Base-by-base conservation (phyloP, 106 monocot species). In the Cymbidium sinense region DNA sequence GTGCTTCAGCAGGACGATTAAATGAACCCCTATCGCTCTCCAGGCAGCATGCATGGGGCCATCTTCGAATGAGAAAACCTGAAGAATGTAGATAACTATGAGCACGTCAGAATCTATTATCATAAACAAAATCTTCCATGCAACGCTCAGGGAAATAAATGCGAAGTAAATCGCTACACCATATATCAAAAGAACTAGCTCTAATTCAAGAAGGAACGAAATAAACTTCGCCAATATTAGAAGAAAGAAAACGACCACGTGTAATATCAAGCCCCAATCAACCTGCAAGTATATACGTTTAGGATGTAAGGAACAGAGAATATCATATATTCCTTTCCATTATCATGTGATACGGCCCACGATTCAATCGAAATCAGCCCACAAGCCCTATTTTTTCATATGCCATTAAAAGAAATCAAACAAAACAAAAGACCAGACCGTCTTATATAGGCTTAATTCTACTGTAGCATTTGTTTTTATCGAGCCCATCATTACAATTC, bases 61-160 rank as follows among this genome's bases (percentile, higher is more conserved):
- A 83, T 88, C 98, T 67, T 94, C 77, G 77, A 94, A 86, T 51
- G 91, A 80, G 61, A 85, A 92, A 77, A 94, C 89, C 98, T 98
- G 81, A 77, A 84, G 11, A 43, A 70, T 58, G 19, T 64, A 73
- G 50, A 85, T 52, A 47, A 58, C 27, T 81, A 33, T 1, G 23
- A 23, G 23, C 58, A 58, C 23, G 23, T n/a, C 58, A n/a, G 25
- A n/a, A 58, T 58, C 58, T 31, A 70, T 10, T 13, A 67, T 30
- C 28, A 67, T 0, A 33, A 67, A 67, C 12, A 67, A 30, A 62
- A 13, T 15, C 67, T 2, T 7, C 58, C 23, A 58, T 58, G 23
- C 58, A 58, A 58, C 5, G 23, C 58, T 7, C 20, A 5, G n/a
- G 3, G 23, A 58, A 67, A 67, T 47, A 33, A 31, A 67, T 30